Conservation (phyloP, 371 early-diverging fungal genomes). For the Mortierella sp. region DNA sequence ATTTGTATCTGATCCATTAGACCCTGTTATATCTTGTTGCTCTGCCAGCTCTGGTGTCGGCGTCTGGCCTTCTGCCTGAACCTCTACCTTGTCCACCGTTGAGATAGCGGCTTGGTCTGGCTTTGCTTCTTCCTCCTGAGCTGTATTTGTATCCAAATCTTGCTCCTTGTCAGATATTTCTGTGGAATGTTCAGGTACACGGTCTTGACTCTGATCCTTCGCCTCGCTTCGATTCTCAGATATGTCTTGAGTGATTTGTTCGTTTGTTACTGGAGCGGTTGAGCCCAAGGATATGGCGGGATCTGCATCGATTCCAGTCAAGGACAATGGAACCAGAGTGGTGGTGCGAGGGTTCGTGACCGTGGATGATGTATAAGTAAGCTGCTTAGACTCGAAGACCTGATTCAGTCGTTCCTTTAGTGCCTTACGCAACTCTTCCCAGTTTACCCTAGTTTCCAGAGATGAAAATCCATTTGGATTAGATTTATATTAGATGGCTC, state of each 20-base stretch:
- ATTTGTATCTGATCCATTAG: not conserved
- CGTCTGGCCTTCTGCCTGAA: not conserved
- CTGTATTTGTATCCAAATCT: not conserved
- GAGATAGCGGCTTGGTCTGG: not conserved
- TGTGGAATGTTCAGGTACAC: slow-evolving; percentile 13
- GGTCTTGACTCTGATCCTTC: slow-evolving; percentile 6
- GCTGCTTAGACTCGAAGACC: slow-evolving; percentile 25
- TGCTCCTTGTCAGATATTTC: slow-evolving; percentile 3
- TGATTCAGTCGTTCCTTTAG: slow-evolving; percentile 22
- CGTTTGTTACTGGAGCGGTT: not conserved
- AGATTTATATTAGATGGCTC: too few species aligned
- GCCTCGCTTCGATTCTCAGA: too few species aligned
- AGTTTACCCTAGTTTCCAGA: slow-evolving; percentile 21
- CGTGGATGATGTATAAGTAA: slow-evolving; percentile 26
- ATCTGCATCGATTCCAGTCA: not conserved
- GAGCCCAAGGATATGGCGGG: not conserved
- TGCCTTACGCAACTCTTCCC: slow-evolving; percentile 30
- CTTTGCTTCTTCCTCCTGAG: not conserved
- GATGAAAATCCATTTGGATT: too few species aligned
- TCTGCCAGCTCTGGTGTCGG: not conserved
- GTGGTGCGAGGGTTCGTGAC: slow-evolving; percentile 38
- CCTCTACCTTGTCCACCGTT: not conserved
- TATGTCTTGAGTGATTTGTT: not conserved
- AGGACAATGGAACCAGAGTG: slow-evolving; percentile 6
- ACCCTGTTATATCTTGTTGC: not conserved